phyloP scores from a whole-genome alignment of 2,329 filamentous ascomycete species.

The Aspergillus floridensis region DNA sequence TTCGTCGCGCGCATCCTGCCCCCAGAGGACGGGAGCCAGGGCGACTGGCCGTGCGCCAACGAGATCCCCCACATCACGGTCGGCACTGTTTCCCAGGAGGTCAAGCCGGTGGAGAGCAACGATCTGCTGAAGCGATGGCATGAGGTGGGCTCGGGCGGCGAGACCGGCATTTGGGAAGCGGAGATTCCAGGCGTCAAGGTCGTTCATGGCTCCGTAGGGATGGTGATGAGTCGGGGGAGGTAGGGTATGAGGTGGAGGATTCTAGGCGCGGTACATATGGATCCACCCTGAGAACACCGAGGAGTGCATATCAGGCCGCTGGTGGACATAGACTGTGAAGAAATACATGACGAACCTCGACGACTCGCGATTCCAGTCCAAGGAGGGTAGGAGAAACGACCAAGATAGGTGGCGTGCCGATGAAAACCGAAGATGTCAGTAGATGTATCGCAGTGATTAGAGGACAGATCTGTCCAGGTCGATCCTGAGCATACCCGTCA shows the following conservation, averaged over 20 bases:
- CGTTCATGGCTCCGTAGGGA: slow-evolving; percentile 55
- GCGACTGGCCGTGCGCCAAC: slow-evolving; percentile 69
- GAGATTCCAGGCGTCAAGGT: slow-evolving; percentile 55
- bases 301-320: slow-evolving; percentile 86
- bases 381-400: background rate
- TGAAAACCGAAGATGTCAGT: background rate
- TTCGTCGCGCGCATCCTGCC: slow-evolving; percentile 72
- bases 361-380: slow-evolving; percentile 69
- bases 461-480: too few relatives aligned
- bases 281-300: slow-evolving; percentile 93
- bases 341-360: slow-evolving; percentile 91
- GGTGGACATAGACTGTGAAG: slow-evolving; percentile 74
- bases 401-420: too few relatives aligned
- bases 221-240: slow-evolving; percentile 42
- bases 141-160: slow-evolving; percentile 51
- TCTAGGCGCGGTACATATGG: slow-evolving; percentile 78
- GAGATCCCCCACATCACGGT: slow-evolving; percentile 82
- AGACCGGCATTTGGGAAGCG: slow-evolving; percentile 55
- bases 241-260: background rate
- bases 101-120: slow-evolving; percentile 96
- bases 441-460: too few relatives aligned
- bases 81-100: slow-evolving; percentile 68
- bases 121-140: slow-evolving; percentile 75
- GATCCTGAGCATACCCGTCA: too few relatives aligned
- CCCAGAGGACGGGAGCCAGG: slow-evolving; percentile 39